Conservation (phyloP, 441 rosid genomes). For the Hura crepitans region DNA sequence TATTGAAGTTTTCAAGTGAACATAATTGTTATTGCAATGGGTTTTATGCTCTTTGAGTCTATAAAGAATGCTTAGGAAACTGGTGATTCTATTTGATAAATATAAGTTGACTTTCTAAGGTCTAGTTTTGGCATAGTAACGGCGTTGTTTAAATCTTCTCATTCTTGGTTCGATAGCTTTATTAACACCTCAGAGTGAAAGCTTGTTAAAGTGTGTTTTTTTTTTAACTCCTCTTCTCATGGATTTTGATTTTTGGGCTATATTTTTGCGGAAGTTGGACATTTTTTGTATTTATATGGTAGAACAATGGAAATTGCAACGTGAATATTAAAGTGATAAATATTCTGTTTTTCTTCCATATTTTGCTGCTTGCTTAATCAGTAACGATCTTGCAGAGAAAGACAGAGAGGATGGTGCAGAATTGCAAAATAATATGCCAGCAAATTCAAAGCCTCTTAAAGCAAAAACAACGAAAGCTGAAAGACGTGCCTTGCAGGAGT, state of each 20-base stretch:
- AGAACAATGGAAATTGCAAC: background rate
- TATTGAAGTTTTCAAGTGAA: background rate
- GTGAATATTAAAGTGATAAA: background rate
- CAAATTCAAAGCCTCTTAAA: constrained; percentile 45
- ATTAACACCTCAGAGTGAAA: constrained; percentile 5
- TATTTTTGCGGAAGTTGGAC: background rate
- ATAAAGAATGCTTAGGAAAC: background rate
- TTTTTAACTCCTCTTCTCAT: too few relatives aligned
- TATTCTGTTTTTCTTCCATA: background rate
- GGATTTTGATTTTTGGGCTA: background rate
- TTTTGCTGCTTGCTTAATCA: background rate
- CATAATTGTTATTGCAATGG: background rate
- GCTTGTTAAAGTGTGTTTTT: background rate
- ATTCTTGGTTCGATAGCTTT: background rate
- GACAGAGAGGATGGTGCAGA: constrained; percentile 28
- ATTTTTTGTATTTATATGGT: background rate
- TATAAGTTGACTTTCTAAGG: background rate
- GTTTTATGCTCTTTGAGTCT: background rate
- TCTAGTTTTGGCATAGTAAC: background rate
- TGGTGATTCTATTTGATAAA: background rate
- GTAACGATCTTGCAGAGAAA: constrained; percentile 38
- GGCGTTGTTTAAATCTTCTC: background rate
- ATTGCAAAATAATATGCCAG: constrained; percentile 35
- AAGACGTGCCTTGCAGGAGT: constrained; percentile 80
- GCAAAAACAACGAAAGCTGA: constrained; percentile 74